Conservation (phyloP, 1,284 basidiomycete species). For the Apiotrichum brassicae region DNA sequence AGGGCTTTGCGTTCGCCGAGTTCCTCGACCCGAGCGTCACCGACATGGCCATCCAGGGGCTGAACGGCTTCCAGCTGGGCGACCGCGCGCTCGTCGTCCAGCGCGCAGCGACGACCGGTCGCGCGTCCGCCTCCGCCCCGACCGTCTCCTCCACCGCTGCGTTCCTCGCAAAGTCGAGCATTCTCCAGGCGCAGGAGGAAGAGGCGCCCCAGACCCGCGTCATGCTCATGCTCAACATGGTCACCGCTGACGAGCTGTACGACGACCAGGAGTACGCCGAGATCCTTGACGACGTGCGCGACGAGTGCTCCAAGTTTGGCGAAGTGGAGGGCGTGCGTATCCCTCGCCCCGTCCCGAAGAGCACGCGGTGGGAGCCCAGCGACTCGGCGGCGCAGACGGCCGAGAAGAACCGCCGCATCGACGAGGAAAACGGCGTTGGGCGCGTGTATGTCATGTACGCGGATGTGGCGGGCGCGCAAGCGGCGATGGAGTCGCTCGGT, state of each 20-base stretch:
- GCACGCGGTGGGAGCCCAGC: slow-evolving; percentile 68
- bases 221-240: slow-evolving; percentile 98
- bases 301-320: slow-evolving; percentile 82
- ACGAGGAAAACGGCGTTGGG: slow-evolving; percentile 86
- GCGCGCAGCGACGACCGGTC: slow-evolving; percentile 57
- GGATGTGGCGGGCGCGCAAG: slow-evolving; percentile 57
- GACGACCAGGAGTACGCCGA: slow-evolving; percentile 92
- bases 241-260: slow-evolving; percentile 82
- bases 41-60: slow-evolving; percentile 89
- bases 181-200: slow-evolving; percentile 57
- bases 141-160: slow-evolving; percentile 37
- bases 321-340: slow-evolving; percentile 77
- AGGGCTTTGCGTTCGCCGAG: slow-evolving; percentile 99
- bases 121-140: slow-evolving; percentile 31
- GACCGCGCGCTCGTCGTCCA: slow-evolving; percentile 96
- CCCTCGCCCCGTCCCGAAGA: slow-evolving; percentile 69
- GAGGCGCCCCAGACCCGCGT: slow-evolving; percentile 60
- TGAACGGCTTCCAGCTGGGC: slow-evolving; percentile 96
- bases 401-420: slow-evolving; percentile 54
- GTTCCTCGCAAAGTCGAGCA: slow-evolving; percentile 61
- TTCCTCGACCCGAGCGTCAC: slow-evolving; percentile 85
- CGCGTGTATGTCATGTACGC: slow-evolving; percentile 85
- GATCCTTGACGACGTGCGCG: slow-evolving; percentile 88
- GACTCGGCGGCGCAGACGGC: slow-evolving; percentile 53
- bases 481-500: slow-evolving; percentile 74